Conservation (phyloP, 495 filamentous ascomycete genomes). For the Xylaria telfairii region DNA sequence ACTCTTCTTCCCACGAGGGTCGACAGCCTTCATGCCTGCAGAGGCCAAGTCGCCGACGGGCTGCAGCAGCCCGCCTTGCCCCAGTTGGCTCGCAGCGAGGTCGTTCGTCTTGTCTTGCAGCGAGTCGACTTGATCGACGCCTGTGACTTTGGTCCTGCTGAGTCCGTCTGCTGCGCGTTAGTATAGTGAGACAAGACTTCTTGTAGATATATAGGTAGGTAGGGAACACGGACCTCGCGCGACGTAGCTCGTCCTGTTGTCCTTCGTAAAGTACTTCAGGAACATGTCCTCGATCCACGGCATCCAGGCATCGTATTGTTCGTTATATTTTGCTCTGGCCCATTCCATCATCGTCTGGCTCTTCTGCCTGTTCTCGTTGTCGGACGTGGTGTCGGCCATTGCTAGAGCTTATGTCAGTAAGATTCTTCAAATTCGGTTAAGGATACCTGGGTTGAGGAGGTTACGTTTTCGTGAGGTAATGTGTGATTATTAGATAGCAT, state of each 20-base stretch:
- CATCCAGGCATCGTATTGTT: constrained; percentile 74
- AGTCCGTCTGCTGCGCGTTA: constrained; percentile 58
- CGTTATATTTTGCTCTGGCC: constrained; percentile 63
- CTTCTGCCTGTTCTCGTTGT: constrained; percentile 3
- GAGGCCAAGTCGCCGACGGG: constrained; percentile 65
- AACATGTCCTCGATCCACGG: constrained; percentile 78
- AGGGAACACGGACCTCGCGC: constrained; percentile 55
- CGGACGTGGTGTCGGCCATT: constrained; percentile 1
- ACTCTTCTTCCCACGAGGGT: constrained; percentile 67
- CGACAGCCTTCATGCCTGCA: constrained; percentile 68
- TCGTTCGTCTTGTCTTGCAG: constrained; percentile 68
- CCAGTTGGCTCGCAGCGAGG: constrained; percentile 63
- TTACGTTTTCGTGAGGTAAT: too few relatives aligned
- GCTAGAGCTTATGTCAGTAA: not conserved
- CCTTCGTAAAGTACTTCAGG: constrained; percentile 71
- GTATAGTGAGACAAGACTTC: not conserved
- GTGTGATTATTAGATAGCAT: too few relatives aligned
- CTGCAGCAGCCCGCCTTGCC: constrained; percentile 65
- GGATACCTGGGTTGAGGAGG: not conserved
- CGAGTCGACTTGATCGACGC: constrained; percentile 63
- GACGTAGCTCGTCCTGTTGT: constrained; percentile 73
- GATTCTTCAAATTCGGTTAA: not conserved
- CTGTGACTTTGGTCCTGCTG: constrained; percentile 69
- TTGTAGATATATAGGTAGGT: not conserved
- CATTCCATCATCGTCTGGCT: constrained; percentile 50